These are phyloP conservation scores for Colletotrichum sp. DNA, from an alignment of 2,329 filamentous ascomycete species.

Conservation along the genomic window DNA sequence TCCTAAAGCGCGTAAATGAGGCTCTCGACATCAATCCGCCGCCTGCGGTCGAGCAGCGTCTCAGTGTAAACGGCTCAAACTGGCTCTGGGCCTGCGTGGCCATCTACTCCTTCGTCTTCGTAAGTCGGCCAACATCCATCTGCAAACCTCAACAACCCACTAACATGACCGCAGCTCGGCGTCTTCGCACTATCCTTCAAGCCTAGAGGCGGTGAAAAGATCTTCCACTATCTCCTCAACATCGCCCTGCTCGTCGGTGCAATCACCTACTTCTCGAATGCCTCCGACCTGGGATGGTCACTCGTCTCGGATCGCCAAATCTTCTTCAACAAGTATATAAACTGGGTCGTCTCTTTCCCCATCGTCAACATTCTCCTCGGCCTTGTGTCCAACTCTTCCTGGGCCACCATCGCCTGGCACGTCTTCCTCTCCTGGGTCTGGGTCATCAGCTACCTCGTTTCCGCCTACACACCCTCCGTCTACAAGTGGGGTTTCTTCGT, in stretches of 20 bases:
- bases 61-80: conserved; percentile 53
- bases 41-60: conserved; percentile 37
- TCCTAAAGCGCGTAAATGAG: conserved; percentile 44
- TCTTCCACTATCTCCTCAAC: conserved; percentile 63
- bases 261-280: conserved; percentile 57
- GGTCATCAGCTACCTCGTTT: conserved; percentile 54
- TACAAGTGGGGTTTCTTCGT: conserved; percentile 66
- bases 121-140: conserved; percentile 29
- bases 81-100: conserved; percentile 63
- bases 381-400: conserved; percentile 57
- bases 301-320: conserved; percentile 53
- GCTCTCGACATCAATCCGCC: conserved; percentile 54
- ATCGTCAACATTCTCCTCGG: conserved; percentile 50
- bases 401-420: conserved; percentile 60
- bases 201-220: conserved; percentile 51
- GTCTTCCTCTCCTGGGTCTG: conserved; percentile 56
- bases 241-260: conserved; percentile 54
- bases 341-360: conserved; percentile 59
- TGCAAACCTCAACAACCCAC: background rate
- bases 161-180: conserved; percentile 37
- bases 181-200: conserved; percentile 45
- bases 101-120: conserved; percentile 51
- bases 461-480: conserved; percentile 50
- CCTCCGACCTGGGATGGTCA: conserved; percentile 54
- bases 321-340: conserved; percentile 61